Evolutionary conservation across 2,329 filamentous ascomycete species (phyloP), one percentile per base, ranked within the genome.

Genomic region (Tricladium varicosporioides): DNA sequence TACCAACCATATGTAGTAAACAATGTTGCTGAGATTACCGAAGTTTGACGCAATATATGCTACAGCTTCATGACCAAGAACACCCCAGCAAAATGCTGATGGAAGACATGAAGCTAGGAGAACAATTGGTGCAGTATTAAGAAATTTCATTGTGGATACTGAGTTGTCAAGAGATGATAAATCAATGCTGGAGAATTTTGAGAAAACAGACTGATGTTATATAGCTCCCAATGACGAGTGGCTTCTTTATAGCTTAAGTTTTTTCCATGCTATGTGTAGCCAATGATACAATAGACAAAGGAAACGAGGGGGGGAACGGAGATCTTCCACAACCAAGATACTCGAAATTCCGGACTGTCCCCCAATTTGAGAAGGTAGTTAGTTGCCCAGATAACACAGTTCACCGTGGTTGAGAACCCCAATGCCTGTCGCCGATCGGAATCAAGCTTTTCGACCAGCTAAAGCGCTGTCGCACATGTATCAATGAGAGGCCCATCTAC

Each of bases 61-160:
- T 11, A 86, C 80, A 13, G 84, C 83, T 64, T 85, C 81, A 71
- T 88, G 85, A 0, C 85, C 85, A 56, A 88, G 76, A 62, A 78
- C 42, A n/a, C 68, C 68, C 68, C 68, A 70, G 9, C 64, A 62
- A 10, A 57, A 53, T 16, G 50, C 57, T 27, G 50, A 45, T 15
- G 60, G 64, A 27, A 63, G n/a, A 14, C 52, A 43, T 22, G 60
- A 51, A 22, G 56, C 53, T 16, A 65, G 50, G n/a, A 67, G 51
- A 22, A 61, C 19, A 36, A 54, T 42, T 8, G 49, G 50, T 36
- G 50, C 19, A 11, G 56, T 18, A n/a, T 36, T 43, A 51, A 50
- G 51, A 45, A 44, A 33, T 48, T 58, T 64, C 62, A 64, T 62
- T 19, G 36, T 40, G n/a, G 11, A 3, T 5, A 13, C 5, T 3